phyloP scores from a whole-genome alignment of 2,329 filamentous ascomycete species.

The Fonsecaea multimorphosa region DNA sequence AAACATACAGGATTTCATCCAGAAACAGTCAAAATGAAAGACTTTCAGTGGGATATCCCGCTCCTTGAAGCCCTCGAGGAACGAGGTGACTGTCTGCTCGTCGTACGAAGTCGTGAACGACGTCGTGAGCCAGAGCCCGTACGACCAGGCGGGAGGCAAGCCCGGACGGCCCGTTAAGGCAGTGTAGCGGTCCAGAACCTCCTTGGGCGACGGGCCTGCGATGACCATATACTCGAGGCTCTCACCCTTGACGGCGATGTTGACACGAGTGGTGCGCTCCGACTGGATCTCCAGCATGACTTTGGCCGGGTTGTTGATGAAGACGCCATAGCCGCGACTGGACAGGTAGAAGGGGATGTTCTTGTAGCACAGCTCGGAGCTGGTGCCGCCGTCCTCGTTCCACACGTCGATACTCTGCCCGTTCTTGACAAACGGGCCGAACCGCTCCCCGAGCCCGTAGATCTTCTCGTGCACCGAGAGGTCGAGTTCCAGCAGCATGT shows the following conservation, averaged over 20 bases:
- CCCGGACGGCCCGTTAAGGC: slow-evolving; percentile 67
- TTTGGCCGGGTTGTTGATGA: slow-evolving; percentile 69
- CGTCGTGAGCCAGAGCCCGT: slow-evolving; percentile 74
- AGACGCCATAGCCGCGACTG: slow-evolving; percentile 71
- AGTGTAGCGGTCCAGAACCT: slow-evolving; percentile 68
- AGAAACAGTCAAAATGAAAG: slow-evolving; percentile 80
- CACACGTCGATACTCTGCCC: slow-evolving; percentile 67
- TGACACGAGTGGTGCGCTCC: slow-evolving; percentile 68
- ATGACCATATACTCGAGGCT: slow-evolving; percentile 73
- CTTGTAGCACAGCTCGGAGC: slow-evolving; percentile 35
- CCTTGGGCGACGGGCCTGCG: slow-evolving; percentile 70
- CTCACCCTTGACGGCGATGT: slow-evolving; percentile 69
- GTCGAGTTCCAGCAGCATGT: slow-evolving; percentile 49
- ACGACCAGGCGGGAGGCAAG: slow-evolving; percentile 71
- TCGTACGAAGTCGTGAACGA: slow-evolving; percentile 73
- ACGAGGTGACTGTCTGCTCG: slow-evolving; percentile 65
- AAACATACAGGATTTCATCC: slow-evolving; percentile 68
- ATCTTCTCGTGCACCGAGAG: slow-evolving; percentile 60
- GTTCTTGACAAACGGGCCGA: slow-evolving; percentile 73
- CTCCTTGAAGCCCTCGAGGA: slow-evolving; percentile 71
- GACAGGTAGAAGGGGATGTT: slow-evolving; percentile 34
- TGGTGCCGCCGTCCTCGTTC: slow-evolving; percentile 54
- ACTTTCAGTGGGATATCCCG: slow-evolving; percentile 71
- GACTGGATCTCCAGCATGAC: slow-evolving; percentile 73
- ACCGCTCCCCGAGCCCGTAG: slow-evolving; percentile 74